Evolutionary conservation across 2,329 filamentous ascomycete species (phyloP), one percentile per base, ranked within the genome.

Genomic region (Penicillium brevicompactum): DNA sequence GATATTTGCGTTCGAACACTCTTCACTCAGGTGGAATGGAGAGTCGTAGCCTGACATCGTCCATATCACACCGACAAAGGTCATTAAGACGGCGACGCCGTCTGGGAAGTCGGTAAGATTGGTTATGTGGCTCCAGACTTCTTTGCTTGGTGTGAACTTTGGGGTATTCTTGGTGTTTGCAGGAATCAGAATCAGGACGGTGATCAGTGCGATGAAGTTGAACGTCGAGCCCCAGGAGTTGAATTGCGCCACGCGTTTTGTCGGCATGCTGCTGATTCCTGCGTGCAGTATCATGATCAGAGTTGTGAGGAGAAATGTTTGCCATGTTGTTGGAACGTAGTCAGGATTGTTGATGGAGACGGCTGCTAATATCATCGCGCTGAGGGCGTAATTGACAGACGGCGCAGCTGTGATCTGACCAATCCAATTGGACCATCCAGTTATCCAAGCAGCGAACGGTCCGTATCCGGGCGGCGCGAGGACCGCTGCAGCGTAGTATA

Each of bases 401-500:
- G 86, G 86, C 1, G 87, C 85, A 42, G 78, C 85, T 4, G 85
- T 88, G 24, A 88, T 80, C 66, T 88, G 86, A n/a, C 78, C 80
- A 38, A 88, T 77, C 85, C 86, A 89, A 69, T 88, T 89, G 46
- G 82, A 86, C 87, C 87, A 89, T 9, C 86, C 87, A 1, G 85
- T 88, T 30, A 89, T 75, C 87, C 82, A 89, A 11, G 87, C 82
- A 13, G 86, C 87, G 49, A 88, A 80, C 2, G 87, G 86, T 0
- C 87, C 87, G 71, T 81, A 89, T 41, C 83, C 83, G 1, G 80
- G 78, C 5, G 86, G 86, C 24, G 88, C 88, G 6, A 91, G 79
- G 1, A 90, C 88, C 4, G 88, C 88, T 16, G 87, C 76, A 14
- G 88, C 87, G 69, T 91, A 91, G 72, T 91, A 91, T 13, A 91